Base-by-base conservation (phyloP, 2,329 filamentous ascomycete genomes). In the Fusarium mangiferae region DNA sequence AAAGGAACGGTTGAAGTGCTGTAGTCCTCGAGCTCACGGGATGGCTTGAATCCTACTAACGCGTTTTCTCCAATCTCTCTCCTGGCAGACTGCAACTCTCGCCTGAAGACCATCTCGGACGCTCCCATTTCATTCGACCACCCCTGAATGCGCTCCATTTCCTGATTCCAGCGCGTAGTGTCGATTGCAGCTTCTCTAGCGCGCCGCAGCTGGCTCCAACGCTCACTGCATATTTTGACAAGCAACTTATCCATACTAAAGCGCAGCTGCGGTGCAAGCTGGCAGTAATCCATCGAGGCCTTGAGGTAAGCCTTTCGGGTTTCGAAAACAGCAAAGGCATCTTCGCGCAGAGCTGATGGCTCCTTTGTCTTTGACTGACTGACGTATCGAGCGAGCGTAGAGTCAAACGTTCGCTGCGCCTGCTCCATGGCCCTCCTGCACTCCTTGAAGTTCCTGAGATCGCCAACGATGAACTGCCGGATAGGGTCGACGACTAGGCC, bases 91-190 rank as follows among this genome's bases (percentile, higher is more conserved):
- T 95, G 89, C 35, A 98, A 86, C 84, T 98, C 96, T 38, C 92
- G 87, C 80, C 91, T 93, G 82, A 98, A 98, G 8, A 92, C 87
- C 46, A 90, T 88, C 82, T 98, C 96, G n/a, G 93, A 92, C 56
- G 91, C 88, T 82, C 98, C 96, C 93, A 99, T 96, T 81, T 98
- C 95, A 79, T 92, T 94, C 65, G 94, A 92, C 96, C 96, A 99
- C 38, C 95, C 95, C 68, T 93, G 91, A 62, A 99, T 92, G 26
- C 96, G 91, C 74, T 98, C 95, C 88, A 99, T 95, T 81, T 98
- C 96, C 35, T 88, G 85, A 20, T 88, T 90, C 87, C 90, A 94
- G 74, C 90, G 90, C 7, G 87, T 86, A 57, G 95, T 92, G 36
- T 87, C 87, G 24, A 86, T 85, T 24, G 90, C 89, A 6, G 89